A percentile compares a stretch with the other conserved stretches of the same genome.
phyloP scores from a whole-genome alignment of 1,284 basidiomycete species.

The Cryptococcus depauperatus region DNA sequence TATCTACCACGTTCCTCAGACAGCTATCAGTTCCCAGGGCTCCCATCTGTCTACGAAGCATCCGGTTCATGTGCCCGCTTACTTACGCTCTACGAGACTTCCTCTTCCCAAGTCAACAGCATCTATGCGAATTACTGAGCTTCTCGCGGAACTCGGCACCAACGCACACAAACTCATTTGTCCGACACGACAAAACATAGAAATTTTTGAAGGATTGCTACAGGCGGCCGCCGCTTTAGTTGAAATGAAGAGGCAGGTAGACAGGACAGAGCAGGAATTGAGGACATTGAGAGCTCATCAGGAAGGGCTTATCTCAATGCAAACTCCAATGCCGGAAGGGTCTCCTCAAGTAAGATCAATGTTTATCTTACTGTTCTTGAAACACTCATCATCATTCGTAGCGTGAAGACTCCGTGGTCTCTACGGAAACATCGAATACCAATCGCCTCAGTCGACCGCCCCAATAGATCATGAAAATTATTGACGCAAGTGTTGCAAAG shows the following conservation, averaged over 20 bases:
- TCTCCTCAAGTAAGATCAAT: conserved; percentile 15
- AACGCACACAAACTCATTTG: conserved; percentile 71
- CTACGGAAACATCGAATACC: conserved; percentile 26
- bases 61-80: conserved; percentile 57
- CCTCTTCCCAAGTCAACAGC: conserved; percentile 65
- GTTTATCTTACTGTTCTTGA: not conserved
- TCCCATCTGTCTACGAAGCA: conserved; percentile 35
- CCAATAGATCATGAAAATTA: no score
- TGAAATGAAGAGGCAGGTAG: conserved; percentile 79
- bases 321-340: conserved; percentile 23
- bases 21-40: conserved; percentile 17
- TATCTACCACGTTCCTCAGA: conserved; percentile 36
- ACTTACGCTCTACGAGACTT: conserved; percentile 73
- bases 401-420: conserved; percentile 27
- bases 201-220: conserved; percentile 62
- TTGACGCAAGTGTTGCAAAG: no score
- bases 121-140: conserved; percentile 61
- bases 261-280: conserved; percentile 76
- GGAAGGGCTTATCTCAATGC: conserved; percentile 40
- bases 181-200: conserved; percentile 74
- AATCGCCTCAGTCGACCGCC: conserved; percentile 11
- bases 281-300: conserved; percentile 59
- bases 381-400: not conserved
- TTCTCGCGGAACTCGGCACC: conserved; percentile 67
- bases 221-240: conserved; percentile 63